Base-by-base conservation (phyloP, 164 flowering plant genomes). In the Magnolia sinica region DNA sequence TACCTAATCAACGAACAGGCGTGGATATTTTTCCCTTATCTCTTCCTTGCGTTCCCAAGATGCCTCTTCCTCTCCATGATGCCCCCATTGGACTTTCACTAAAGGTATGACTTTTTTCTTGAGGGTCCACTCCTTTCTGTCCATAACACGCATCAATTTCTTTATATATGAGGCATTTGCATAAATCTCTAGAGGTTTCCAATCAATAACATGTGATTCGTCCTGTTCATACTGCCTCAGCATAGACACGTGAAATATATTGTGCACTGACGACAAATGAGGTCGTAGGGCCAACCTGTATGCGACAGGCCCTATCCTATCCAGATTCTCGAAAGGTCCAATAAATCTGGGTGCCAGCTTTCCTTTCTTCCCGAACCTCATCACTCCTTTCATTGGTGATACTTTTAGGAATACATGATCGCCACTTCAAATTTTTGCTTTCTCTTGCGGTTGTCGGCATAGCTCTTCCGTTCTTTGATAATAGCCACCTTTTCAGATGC, bases 271-370 rank as follows among this genome's bases (percentile, higher is more conserved):
- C 1, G 45, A 7, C 0, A 51, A 9, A 7, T 11, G 2, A 14
- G 49, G 64, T 2, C 19, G 65, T 0, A 23, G 74, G 0, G 74
- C 74, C 10, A 73, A 22, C 27, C 3, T 14, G 4, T 72, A 55
- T 8, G 74, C 74, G 8, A 73, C 74, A n/a, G 16, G 23, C 8
- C 74, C 74, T 7, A 72, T 59, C 50, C 31, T 72, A 13, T 72
- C 74, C 0, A 73, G 29, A 3, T 55, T 23, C 65, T 73, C 37
- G 13, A 73, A 73, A 13, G 37, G 19, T 3, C 65, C 50, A 23
- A 52, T 55, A 58, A 51, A 73, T 55, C 74, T 20, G 4, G 66
- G 74, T 1, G 20, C 22, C 5, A 73, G 23, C 37, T 73, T 73
- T 13, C 65, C 64, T 49, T 37, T 37, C 45, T 37, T 37, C 45